phyloP scores from a whole-genome alignment of 768 basidiomycete genomes.

The Boletus insuetus region DNA sequence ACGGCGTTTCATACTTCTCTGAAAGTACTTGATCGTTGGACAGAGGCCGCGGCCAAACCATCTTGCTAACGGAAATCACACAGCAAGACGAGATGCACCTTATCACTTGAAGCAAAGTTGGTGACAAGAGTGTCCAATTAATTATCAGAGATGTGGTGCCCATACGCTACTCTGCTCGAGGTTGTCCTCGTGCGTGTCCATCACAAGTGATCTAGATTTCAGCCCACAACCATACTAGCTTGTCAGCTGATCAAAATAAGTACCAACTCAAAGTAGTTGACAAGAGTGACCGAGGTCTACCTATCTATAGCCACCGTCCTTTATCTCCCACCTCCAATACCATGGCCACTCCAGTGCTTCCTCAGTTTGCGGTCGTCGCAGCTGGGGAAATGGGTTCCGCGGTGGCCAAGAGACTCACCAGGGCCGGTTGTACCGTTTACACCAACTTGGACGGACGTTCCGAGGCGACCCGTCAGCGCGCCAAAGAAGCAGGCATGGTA shows the following conservation, averaged over 20 bases:
- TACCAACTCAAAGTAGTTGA: background rate
- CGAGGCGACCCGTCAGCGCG: constrained; percentile 46
- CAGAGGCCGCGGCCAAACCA: constrained; percentile 1
- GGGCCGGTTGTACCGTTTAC: constrained; percentile 50
- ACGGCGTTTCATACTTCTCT: too few species aligned
- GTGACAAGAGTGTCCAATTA: background rate
- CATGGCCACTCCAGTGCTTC: constrained; percentile 13
- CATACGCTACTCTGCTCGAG: background rate
- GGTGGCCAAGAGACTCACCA: constrained; percentile 46
- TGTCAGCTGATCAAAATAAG: too few species aligned
- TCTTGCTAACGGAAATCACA: background rate
- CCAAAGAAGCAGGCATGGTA: constrained; percentile 49
- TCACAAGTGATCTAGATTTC: constrained; percentile 17
- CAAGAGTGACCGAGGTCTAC: constrained; percentile 12
- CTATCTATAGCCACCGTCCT: constrained; percentile 6
- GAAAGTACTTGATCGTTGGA: too few species aligned
- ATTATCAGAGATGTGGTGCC: constrained; percentile 2
- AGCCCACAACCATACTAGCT: constrained; percentile 4
- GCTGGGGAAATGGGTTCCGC: constrained; percentile 61
- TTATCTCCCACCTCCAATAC: constrained; percentile 7
- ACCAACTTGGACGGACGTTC: constrained; percentile 56
- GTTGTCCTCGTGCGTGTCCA: constrained; percentile 10
- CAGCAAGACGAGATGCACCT: too few species aligned
- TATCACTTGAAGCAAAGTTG: too few species aligned
- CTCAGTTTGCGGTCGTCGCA: constrained; percentile 47